Evolutionary conservation across 495 filamentous ascomycete species (phyloP).

Genomic region (Annulohypoxylon maeteangense): DNA sequence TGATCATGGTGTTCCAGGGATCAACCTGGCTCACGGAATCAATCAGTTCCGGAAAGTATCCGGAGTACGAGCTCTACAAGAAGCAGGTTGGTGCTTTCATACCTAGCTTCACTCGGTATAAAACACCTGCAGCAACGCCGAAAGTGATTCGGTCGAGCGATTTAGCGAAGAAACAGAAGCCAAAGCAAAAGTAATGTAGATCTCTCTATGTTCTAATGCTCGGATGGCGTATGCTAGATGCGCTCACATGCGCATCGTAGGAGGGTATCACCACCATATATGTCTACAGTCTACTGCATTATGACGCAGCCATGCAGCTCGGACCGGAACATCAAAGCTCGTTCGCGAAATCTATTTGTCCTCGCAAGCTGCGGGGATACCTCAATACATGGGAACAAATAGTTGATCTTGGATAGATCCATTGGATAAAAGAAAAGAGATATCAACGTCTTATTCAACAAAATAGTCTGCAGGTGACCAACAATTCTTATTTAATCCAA

Average conservation of each 20-base stretch:
- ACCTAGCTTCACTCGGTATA: conserved; percentile 64
- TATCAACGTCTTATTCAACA: conserved; percentile 31
- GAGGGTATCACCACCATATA: conserved; percentile 11
- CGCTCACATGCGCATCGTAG: conserved; percentile 25
- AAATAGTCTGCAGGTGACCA: conserved; percentile 23
- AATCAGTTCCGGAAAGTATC: conserved; percentile 83
- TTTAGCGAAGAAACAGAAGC: conserved; percentile 52
- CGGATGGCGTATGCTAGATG: conserved; percentile 20
- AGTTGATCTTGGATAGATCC: conserved; percentile 27
- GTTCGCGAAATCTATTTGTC: conserved; percentile 27
- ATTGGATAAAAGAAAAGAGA: conserved; percentile 1
- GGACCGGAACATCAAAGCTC: conserved; percentile 23
- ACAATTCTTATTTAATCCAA: conserved; percentile 19
- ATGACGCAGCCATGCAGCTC: conserved; percentile 34
- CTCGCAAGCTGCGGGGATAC: conserved; percentile 24
- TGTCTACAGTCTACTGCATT: conserved; percentile 28
- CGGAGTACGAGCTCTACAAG: conserved; percentile 89
- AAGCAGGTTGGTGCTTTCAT: conserved; percentile 82
- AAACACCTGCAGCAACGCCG: conserved; percentile 42
- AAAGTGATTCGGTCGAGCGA: conserved; percentile 61
- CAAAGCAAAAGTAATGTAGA: conserved; percentile 50
- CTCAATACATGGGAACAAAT: conserved; percentile 18
- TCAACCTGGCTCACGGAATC: conserved; percentile 88
- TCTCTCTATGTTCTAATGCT: conserved; percentile 12
- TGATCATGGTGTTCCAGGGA: conserved; percentile 85